Evolutionary conservation across 352 stramenopile species (phyloP).

Genomic region (Phytophthora sp.): DNA sequence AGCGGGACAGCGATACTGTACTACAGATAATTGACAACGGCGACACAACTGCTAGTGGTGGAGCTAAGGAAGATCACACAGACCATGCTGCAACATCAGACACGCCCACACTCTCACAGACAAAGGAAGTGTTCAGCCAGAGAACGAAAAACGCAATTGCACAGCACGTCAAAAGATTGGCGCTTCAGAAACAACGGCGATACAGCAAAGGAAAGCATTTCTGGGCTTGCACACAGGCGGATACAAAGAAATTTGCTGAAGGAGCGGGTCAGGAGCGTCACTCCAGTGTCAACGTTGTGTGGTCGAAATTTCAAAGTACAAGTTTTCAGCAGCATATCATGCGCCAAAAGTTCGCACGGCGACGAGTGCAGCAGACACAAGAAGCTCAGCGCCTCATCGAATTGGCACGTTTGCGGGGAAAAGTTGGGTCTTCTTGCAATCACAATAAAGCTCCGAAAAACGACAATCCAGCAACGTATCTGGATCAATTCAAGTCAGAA

Average conservation of each 20-base stretch:
- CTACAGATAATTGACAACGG: too few relatives aligned
- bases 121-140: conserved; percentile 7
- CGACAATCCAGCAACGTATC: conserved; percentile 25
- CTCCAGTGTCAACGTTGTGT: conserved; percentile 16
- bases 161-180: conserved; percentile 21
- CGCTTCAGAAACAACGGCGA: conserved; percentile 4
- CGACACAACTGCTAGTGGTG: too few relatives aligned
- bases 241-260: background rate
- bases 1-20: too few relatives aligned
- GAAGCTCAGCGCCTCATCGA: conserved; percentile 26
- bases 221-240: background rate
- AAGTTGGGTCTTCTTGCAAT: background rate
- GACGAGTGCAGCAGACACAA: conserved; percentile 25
- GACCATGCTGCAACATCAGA: too few relatives aligned
- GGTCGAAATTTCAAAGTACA: conserved; percentile 58
- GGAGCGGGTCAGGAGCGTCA: background rate
- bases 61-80: too few relatives aligned
- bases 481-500: conserved; percentile 31
- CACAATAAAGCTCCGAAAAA: background rate
- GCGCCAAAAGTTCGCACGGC: conserved; percentile 52
- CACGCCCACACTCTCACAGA: too few relatives aligned
- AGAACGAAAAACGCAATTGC: conserved; percentile 25
- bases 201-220: background rate
- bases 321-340: conserved; percentile 65
- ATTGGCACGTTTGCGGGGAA: conserved; percentile 29